Percentiles rank a stretch among this genome's conserved stretches.
phyloP scores from a whole-genome alignment of 495 filamentous ascomycete species.

The Venustampulla echinocandica region DNA sequence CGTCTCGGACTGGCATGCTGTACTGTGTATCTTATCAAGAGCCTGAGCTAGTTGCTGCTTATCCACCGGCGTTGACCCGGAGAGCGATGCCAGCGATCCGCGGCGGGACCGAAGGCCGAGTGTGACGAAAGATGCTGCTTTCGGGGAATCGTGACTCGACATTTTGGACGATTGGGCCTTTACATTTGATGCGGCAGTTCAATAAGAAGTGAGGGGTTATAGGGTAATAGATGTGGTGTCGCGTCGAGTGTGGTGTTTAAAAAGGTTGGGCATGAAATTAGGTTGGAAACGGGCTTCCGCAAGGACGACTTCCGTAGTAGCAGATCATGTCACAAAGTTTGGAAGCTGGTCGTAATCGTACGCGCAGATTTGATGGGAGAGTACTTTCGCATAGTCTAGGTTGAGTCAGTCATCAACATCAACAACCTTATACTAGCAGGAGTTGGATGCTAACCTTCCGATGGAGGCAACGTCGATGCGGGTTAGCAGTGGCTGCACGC shows the following conservation, averaged over 20 bases:
- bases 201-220: background rate
- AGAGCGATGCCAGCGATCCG: constrained; percentile 56
- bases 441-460: too few species aligned
- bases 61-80: constrained; percentile 49
- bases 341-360: background rate
- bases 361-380: background rate
- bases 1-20: constrained; percentile 68
- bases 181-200: background rate
- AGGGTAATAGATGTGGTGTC: background rate
- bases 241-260: background rate
- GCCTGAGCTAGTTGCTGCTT: constrained; percentile 58
- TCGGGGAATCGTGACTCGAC: constrained; percentile 21
- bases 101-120: constrained; percentile 41
- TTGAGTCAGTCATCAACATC: background rate
- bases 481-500: too few species aligned
- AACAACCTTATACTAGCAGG: too few species aligned
- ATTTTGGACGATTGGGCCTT: constrained; percentile 5
- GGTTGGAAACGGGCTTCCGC: constrained; percentile 7
- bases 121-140: constrained; percentile 10
- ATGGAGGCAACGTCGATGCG: too few species aligned
- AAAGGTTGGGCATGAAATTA: background rate
- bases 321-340: constrained; percentile 13
- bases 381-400: constrained; percentile 1
- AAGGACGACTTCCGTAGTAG: constrained; percentile 8
- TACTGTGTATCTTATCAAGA: constrained; percentile 76